phyloP scores from a whole-genome alignment of 2,329 filamentous ascomycete species.

The Monilinia polystroma region DNA sequence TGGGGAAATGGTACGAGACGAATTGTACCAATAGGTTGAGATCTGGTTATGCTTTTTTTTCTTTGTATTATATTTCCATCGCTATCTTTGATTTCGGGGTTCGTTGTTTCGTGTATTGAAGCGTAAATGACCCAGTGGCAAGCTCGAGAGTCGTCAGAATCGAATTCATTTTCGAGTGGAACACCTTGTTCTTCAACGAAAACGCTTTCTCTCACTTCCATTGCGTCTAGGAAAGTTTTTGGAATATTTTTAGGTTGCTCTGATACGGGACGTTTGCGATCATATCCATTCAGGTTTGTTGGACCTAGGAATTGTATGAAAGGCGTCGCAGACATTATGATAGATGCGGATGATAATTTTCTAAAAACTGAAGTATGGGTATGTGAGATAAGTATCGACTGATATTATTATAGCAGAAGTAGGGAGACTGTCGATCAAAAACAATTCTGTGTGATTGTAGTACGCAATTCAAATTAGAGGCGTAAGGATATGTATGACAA shows the following conservation, averaged over 20 bases:
- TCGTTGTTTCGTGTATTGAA: constrained; percentile 52
- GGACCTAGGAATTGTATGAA: constrained; percentile 43
- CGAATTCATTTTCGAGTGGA: constrained; percentile 69
- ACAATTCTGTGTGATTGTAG: background rate
- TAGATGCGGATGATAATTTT: background rate
- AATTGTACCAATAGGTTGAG: constrained; percentile 37
- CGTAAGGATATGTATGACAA: background rate
- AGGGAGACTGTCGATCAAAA: constrained; percentile 2
- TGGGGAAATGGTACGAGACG: constrained; percentile 61
- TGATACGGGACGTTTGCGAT: constrained; percentile 43
- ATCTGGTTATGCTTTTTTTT: constrained; percentile 46
- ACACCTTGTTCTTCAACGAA: constrained; percentile 61
- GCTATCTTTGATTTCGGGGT: constrained; percentile 47
- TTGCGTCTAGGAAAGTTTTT: constrained; percentile 59
- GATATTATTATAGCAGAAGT: background rate
- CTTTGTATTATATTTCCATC: constrained; percentile 45
- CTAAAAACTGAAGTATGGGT: background rate
- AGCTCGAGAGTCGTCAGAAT: constrained; percentile 73
- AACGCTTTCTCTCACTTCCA: constrained; percentile 60
- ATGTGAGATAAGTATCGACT: background rate
- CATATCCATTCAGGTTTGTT: constrained; percentile 50
- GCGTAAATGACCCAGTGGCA: constrained; percentile 86
- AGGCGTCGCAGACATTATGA: constrained; percentile 32
- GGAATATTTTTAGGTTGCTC: constrained; percentile 51
- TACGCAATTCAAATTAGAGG: background rate